Evolutionary conservation across 768 basidiomycete species (phyloP), one percentile per base, ranked within the genome.

Genomic region (Obba rivulosa): DNA sequence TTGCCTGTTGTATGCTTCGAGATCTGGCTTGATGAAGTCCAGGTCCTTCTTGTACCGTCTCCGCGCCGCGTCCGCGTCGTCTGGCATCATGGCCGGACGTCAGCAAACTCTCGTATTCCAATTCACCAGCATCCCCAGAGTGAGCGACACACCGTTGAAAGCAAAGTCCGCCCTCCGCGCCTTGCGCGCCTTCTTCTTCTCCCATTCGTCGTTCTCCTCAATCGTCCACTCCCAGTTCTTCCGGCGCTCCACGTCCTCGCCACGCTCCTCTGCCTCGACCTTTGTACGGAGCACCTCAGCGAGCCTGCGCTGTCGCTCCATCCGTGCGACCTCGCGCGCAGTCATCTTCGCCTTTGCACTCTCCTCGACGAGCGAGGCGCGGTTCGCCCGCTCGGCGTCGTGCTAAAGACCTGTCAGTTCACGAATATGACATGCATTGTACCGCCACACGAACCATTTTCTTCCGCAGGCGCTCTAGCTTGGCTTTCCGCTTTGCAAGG

Each of bases 211-310:
- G 61, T 93, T 95, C 68, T 97, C 92, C 69, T 97, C 92, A 49
- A 96, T 82, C 22, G 88, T 88, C 73, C 88, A 93, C 58, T 92
- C 89, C 92, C 92, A 97, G 60, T 92, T 92, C 77, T 90, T 92
- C 62, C 80, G 78, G 52, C 93, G 70, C 64, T 95, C 91, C 5
- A 91, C 72, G 62, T 97, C 94, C 64, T 92, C 91, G n/a, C 93
- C 95, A 0, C 79, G 74, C 45, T 92, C 93, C 65, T 90, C 87
- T 1, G 92, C 92, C 53, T 94, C 89, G 2, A 86, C 83, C 67
- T 93, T 92, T 49, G 80, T 68, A 17, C 92, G 80, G 57, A 98
- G 67, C 16, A 73, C 81, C 69, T 97, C 95, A 1, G 92, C 93
- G 17, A 96, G 76, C 66, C 88, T 92, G 48, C 88, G 83, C 62